Evolutionary conservation across 352 stramenopile genomes (phyloP).

Genomic region (Phytophthora pinifolia): DNA sequence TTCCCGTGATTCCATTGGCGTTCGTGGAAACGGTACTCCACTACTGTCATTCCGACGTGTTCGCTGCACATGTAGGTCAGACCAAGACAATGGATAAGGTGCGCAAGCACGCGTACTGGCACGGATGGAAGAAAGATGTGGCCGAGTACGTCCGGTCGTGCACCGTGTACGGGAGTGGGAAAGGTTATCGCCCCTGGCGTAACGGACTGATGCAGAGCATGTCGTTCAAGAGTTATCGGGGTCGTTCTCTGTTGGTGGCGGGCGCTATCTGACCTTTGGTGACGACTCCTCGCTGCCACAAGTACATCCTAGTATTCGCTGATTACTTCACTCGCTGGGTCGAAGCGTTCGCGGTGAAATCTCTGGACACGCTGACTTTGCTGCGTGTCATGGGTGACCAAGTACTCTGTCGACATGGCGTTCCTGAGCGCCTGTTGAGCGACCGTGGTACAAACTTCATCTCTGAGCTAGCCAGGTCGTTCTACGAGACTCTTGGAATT

Average conservation of each 20-base stretch:
- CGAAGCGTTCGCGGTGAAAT: background rate
- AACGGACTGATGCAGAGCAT: background rate
- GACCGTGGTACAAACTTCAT: conserved; percentile 1
- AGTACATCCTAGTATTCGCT: background rate
- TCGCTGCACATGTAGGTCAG: background rate
- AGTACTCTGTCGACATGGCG: background rate
- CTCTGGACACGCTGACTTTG: background rate
- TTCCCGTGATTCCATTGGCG: background rate
- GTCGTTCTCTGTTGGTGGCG: background rate
- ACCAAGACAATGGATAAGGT: background rate
- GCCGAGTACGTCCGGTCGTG: background rate
- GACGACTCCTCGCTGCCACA: background rate
- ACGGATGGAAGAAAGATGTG: background rate
- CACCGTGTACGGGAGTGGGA: background rate
- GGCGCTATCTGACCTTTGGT: background rate
- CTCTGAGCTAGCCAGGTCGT: background rate
- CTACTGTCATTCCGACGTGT: conserved; percentile 1
- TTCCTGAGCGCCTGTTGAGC: background rate
- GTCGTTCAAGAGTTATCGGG: conserved; percentile 1
- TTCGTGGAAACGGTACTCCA: conserved; percentile 6
- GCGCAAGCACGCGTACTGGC: conserved; percentile 1
- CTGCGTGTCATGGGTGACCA: background rate
- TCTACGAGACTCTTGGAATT: background rate
- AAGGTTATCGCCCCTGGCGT: background rate
- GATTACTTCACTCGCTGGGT: conserved; percentile 2